A percentile compares a stretch with the other conserved stretches of the same genome.
Conservation (phyloP, 2,329 filamentous ascomycete species). For the Sporothrix euskadiensis region DNA sequence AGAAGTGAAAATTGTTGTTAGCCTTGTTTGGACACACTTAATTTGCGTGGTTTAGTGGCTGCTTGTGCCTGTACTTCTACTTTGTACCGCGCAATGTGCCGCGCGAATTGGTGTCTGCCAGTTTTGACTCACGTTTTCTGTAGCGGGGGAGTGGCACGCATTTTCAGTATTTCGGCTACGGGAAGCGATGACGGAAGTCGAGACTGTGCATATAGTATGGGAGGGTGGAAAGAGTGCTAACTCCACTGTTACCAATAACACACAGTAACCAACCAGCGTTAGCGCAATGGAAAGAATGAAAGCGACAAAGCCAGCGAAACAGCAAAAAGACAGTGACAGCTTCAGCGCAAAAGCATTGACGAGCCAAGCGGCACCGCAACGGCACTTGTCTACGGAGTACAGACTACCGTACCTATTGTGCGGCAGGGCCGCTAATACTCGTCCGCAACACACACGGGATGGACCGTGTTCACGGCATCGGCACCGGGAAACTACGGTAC, state of each 20-base stretch:
- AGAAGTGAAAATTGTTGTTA: neutral
- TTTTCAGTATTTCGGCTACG: neutral
- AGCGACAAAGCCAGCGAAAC: neutral
- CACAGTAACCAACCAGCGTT: neutral
- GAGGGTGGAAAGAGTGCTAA: neutral
- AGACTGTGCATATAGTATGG: neutral
- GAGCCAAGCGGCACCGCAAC: neutral
- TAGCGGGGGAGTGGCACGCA: conserved; percentile 2
- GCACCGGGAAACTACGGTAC: neutral
- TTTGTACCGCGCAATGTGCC: neutral
- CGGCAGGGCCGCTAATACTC: neutral
- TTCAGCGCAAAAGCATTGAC: neutral
- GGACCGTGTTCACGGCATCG: neutral
- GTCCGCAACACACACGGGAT: neutral
- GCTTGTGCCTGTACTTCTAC: neutral
- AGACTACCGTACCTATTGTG: neutral
- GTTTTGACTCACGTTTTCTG: conserved; percentile 8
- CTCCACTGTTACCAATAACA: too few species aligned
- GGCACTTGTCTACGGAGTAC: neutral
- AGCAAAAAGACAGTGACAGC: neutral
- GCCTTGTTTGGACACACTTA: neutral
- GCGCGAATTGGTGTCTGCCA: neutral
- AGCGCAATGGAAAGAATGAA: neutral
- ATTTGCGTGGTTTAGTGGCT: neutral
- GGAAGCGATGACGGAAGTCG: neutral